These are phyloP conservation scores for Aphanomyces cochlioides DNA, from an alignment of 352 stramenopile genomes.

Conservation along the genomic window DNA sequence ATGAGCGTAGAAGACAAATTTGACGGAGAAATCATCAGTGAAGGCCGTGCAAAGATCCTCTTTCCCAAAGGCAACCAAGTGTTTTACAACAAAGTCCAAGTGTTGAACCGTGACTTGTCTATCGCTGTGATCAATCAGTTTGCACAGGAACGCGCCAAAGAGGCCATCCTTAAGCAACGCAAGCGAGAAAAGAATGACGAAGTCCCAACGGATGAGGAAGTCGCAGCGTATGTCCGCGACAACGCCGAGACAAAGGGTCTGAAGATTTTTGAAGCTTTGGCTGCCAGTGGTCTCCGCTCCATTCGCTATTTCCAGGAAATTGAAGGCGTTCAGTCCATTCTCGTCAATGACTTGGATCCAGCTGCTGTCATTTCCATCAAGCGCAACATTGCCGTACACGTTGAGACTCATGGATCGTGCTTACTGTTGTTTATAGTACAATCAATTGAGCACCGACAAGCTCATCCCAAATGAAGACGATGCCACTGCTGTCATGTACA, in stretches of 20 bases:
- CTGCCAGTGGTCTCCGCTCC: slow-evolving; percentile 96
- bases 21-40: slow-evolving; percentile 85
- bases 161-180: slow-evolving; percentile 62
- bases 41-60: slow-evolving; percentile 88
- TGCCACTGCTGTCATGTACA: slow-evolving; percentile 86
- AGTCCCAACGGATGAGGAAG: slow-evolving; percentile 54
- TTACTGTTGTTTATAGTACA: slow-evolving; percentile 43
- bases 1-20: slow-evolving; percentile 35
- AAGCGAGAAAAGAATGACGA: slow-evolving; percentile 62
- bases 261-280: slow-evolving; percentile 97
- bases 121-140: slow-evolving; percentile 98
- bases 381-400: slow-evolving; percentile 83
- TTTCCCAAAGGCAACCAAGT: slow-evolving; percentile 88
- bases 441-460: slow-evolving; percentile 73
- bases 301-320: slow-evolving; percentile 99
- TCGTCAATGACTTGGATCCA: slow-evolving; percentile 98
- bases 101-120: slow-evolving; percentile 99
- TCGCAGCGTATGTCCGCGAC: slow-evolving; percentile 59
- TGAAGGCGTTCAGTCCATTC: slow-evolving; percentile 93
- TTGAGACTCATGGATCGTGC: background rate
- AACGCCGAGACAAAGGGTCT: slow-evolving; percentile 86
- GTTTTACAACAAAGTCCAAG: slow-evolving; percentile 93
- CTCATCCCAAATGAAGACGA: slow-evolving; percentile 84
- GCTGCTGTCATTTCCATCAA: slow-evolving; percentile 94
- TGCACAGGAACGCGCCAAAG: slow-evolving; percentile 79